Percentiles rank a stretch among this genome's conserved stretches.
phyloP scores from a whole-genome alignment of 164 flowering plant genomes.

The Piper longum region DNA sequence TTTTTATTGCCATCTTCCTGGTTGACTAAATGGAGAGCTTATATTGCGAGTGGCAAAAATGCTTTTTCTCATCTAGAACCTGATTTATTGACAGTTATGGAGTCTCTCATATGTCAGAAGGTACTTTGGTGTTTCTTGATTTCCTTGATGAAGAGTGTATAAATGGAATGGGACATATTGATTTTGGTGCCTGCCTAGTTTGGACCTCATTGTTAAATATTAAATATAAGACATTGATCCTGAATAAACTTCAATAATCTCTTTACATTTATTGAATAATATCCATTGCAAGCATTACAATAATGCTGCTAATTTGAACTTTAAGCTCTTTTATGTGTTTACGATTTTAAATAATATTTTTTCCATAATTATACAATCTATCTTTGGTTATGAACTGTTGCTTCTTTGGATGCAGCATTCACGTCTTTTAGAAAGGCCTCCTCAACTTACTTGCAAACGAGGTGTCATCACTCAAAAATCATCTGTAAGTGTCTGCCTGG shows the following conservation, averaged over 20 bases:
- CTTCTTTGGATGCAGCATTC: constrained; percentile 45
- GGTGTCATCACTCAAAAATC: constrained; percentile 52
- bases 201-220: background rate
- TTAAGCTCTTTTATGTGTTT: too few relatives aligned
- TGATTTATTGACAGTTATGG: constrained; percentile 42
- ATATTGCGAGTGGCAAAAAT: constrained; percentile 52
- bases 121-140: constrained; percentile 15
- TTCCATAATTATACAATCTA: background rate
- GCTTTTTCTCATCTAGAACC: constrained; percentile 44
- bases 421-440: constrained; percentile 64
- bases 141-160: background rate
- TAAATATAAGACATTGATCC: background rate
- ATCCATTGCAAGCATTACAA: background rate
- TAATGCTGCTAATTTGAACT: background rate
- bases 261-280: background rate
- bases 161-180: background rate
- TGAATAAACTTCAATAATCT: background rate
- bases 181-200: background rate
- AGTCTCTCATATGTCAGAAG: constrained; percentile 52
- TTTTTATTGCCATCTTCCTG: constrained; percentile 79
- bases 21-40: constrained; percentile 75
- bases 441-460: constrained; percentile 49
- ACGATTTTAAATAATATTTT: background rate
- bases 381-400: background rate
- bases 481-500: constrained; percentile 35